phyloP scores from a whole-genome alignment of 768 basidiomycete genomes.

The Punctularia strigosozonata region DNA sequence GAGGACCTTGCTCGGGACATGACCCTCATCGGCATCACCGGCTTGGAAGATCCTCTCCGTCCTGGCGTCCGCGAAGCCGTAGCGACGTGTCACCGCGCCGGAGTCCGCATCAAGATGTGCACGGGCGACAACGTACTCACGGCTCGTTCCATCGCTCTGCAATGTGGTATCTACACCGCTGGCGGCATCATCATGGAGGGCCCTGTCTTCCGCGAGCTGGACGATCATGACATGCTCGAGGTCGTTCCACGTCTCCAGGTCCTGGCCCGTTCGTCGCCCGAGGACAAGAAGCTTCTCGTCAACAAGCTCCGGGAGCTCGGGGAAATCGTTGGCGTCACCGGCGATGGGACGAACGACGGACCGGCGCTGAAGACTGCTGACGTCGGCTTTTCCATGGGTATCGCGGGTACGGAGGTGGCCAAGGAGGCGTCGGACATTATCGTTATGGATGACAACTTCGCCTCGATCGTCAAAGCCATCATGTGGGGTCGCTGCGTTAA shows the following conservation, averaged over 20 bases:
- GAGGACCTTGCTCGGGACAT: conserved; percentile 58
- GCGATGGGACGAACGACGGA: conserved; percentile 97
- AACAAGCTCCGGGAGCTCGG: conserved; percentile 78
- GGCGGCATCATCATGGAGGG: conserved; percentile 99
- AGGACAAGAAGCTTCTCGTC: conserved; percentile 93
- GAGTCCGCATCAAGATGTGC: conserved; percentile 95
- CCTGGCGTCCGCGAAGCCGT: conserved; percentile 86
- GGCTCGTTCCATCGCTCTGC: conserved; percentile 89
- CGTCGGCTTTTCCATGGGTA: conserved; percentile 96
- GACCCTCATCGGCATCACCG: conserved; percentile 81
- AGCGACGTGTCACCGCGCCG: conserved; percentile 74
- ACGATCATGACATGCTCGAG: conserved; percentile 56
- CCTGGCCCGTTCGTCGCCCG: conserved; percentile 92
- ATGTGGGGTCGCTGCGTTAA: conserved; percentile 99
- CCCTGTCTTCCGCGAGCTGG: conserved; percentile 78
- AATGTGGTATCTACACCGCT: conserved; percentile 89
- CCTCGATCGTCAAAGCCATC: conserved; percentile 93
- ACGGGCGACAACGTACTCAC: conserved; percentile 96
- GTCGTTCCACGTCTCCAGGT: conserved; percentile 91
- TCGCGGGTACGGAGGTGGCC: conserved; percentile 94
- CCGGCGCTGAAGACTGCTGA: conserved; percentile 92
- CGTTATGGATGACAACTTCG: conserved; percentile 95
- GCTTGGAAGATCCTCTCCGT: conserved; percentile 94
- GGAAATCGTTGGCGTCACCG: conserved; percentile 91
- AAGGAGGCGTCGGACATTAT: conserved; percentile 99